Conservation (phyloP, 2,329 filamentous ascomycete species). For the Bipolaris victoriae region DNA sequence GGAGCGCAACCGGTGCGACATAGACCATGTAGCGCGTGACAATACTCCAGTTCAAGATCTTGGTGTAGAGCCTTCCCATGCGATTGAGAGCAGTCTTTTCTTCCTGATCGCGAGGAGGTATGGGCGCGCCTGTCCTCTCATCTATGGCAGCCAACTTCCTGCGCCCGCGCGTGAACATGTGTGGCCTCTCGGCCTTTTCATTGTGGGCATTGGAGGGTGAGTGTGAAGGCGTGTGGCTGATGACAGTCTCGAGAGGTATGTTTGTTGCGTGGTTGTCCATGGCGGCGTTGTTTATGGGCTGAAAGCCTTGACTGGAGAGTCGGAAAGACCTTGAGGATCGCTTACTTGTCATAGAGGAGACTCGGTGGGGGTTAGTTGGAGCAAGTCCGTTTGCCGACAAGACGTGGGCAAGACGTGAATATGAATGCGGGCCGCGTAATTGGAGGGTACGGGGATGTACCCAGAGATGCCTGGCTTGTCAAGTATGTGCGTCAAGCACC, state of each 20-base stretch:
- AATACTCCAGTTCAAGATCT: slow-evolving; percentile 67
- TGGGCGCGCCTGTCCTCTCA: slow-evolving; percentile 39
- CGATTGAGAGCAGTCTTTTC: slow-evolving; percentile 61
- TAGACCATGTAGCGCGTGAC: slow-evolving; percentile 69
- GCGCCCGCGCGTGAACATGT: slow-evolving; percentile 48
- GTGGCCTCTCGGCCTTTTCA: slow-evolving; percentile 48
- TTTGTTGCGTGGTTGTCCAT: slow-evolving; percentile 61
- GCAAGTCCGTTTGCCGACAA: slow-evolving; percentile 19
- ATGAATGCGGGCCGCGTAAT: slow-evolving; percentile 8
- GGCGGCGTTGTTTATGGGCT: slow-evolving; percentile 42
- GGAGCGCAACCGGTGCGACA: slow-evolving; percentile 61
- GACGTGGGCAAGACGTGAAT: slow-evolving; percentile 14
- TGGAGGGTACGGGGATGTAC: not conserved
- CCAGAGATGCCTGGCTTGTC: slow-evolving; percentile 17
- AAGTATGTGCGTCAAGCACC: slow-evolving; percentile 47
- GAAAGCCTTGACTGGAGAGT: slow-evolving; percentile 46
- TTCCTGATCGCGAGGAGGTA: slow-evolving; percentile 49
- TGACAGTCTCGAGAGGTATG: slow-evolving; percentile 65
- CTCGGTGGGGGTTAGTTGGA: slow-evolving; percentile 13
- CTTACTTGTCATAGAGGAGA: slow-evolving; percentile 27
- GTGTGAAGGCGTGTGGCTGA: slow-evolving; percentile 54
- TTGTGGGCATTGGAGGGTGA: slow-evolving; percentile 29
- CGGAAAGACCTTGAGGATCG: slow-evolving; percentile 45
- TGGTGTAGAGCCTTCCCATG: slow-evolving; percentile 66
- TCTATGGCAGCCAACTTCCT: slow-evolving; percentile 36